A percentile compares a stretch with the other conserved stretches of the same genome.
These are phyloP conservation scores for Pleurotus salmoneostramineus DNA, from an alignment of 768 basidiomycete genomes.

Conservation along the genomic window DNA sequence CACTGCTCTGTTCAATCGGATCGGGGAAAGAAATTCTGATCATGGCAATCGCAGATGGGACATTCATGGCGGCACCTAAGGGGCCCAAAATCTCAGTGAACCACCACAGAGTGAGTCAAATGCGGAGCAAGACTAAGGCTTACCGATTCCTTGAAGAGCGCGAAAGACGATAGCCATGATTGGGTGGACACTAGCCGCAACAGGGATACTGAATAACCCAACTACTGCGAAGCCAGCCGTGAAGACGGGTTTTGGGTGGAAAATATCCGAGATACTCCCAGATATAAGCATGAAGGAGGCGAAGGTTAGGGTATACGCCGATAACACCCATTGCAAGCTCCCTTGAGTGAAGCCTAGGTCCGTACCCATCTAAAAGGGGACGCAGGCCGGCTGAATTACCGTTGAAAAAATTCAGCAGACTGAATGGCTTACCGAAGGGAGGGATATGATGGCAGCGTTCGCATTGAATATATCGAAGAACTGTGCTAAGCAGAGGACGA, in stretches of 20 bases:
- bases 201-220: conserved; percentile 8
- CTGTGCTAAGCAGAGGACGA: conserved; percentile 1
- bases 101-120: too few species aligned
- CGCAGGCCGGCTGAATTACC: neutral
- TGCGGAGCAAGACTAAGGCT: neutral
- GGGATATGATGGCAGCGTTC: neutral
- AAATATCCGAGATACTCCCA: conserved; percentile 14
- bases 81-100: too few species aligned
- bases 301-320: neutral
- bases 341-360: neutral
- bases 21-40: conserved; percentile 39
- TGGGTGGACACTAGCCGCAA: conserved; percentile 4
- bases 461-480: conserved; percentile 6
- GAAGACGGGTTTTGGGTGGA: conserved; percentile 17
- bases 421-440: neutral
- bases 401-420: neutral
- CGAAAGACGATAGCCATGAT: conserved; percentile 12
- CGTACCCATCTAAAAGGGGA: neutral
- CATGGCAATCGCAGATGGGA: conserved; percentile 40
- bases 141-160: conserved; percentile 13
- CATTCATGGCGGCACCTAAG: conserved; percentile 36
- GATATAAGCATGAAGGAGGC: neutral
- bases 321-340: neutral
- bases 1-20: conserved; percentile 36
- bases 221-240: conserved; percentile 9